Evolutionary conservation across 305 asterid genomes (phyloP), one percentile per base, ranked within the genome.

Genomic region (Salvia sclarea): DNA sequence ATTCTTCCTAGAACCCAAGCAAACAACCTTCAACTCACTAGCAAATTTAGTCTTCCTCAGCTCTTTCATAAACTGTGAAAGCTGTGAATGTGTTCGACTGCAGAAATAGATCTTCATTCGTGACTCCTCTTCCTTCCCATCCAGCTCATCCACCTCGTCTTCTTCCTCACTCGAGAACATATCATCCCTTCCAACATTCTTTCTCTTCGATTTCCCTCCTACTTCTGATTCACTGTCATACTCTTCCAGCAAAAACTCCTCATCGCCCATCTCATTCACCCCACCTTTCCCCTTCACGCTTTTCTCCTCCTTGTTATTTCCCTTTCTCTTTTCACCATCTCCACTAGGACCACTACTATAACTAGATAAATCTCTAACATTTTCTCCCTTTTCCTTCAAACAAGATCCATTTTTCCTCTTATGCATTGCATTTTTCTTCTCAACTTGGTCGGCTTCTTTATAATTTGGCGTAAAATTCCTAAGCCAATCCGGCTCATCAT

Each of bases 21-120:
- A 84, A 33, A 87, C 91, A 74, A 82, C 92, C 74, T 83, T 87
- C 80, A 94, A 61, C 67, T 94, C 96, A 63, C 75, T 81, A 5
- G 86, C 87, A 76, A 94, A 91, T 65, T 66, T 80, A 60, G 98
- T 91, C 85, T 91, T 94, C 82, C 81, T 89, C 78, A 94, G 83
- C 88, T 94, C 99, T 69, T 87, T 91, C 85, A 94, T 74, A 63
- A 94, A 94, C 84, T 94, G 99, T 2, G 96, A 87, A 78, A 94
- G 99, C 86, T 94, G 99, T 11, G 99, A 91, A 79, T 94, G 99
- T 0, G 99, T 94, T 62, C 99, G 81, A 74, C 99, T 94, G 74
- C 99, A 94, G 64, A 94, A 94, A 60, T 86, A 94, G 62, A 94
- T 64, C 85, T 85, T 94, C 70, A 83, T 56, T 18, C 76, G 71